These are phyloP conservation scores for Pyrenochaeta sp. DNA, from an alignment of 2,329 filamentous ascomycete genomes.

Conservation along the genomic window DNA sequence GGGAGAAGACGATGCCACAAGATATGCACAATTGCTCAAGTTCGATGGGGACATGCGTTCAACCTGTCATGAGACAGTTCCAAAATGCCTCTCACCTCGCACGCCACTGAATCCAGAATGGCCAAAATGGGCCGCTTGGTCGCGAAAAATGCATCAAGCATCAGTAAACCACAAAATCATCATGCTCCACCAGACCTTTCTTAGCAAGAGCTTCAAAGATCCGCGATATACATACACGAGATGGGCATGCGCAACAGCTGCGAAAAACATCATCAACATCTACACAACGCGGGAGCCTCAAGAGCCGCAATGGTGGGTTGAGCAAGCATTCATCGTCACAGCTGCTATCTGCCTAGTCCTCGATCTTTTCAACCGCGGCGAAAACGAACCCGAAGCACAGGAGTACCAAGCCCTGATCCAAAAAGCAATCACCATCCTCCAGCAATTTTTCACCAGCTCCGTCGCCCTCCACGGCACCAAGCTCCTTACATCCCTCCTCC, in stretches of 20 bases:
- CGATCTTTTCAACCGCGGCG: constrained; percentile 36
- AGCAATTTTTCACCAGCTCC: constrained; percentile 46
- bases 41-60: constrained; percentile 51
- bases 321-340: constrained; percentile 43
- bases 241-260: constrained; percentile 51
- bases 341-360: constrained; percentile 37
- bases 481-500: constrained; percentile 46
- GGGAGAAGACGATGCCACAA: constrained; percentile 39
- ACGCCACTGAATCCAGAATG: constrained; percentile 45
- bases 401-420: constrained; percentile 39
- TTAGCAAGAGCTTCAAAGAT: constrained; percentile 53
- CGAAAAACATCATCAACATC: constrained; percentile 51
- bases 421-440: constrained; percentile 42
- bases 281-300: constrained; percentile 46
- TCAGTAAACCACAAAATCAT: constrained; percentile 55
- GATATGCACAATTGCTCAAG: constrained; percentile 51
- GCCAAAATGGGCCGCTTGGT: constrained; percentile 53
- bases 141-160: constrained; percentile 48
- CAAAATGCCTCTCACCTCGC: constrained; percentile 43
- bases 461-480: constrained; percentile 50
- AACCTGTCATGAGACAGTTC: constrained; percentile 42
- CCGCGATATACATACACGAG: constrained; percentile 53
- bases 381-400: constrained; percentile 27
- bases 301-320: constrained; percentile 54
- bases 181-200: constrained; percentile 55